These are phyloP conservation scores for Gracilaria gracilis DNA, from an alignment of 23 red algal genomes.

Conservation along the genomic window DNA sequence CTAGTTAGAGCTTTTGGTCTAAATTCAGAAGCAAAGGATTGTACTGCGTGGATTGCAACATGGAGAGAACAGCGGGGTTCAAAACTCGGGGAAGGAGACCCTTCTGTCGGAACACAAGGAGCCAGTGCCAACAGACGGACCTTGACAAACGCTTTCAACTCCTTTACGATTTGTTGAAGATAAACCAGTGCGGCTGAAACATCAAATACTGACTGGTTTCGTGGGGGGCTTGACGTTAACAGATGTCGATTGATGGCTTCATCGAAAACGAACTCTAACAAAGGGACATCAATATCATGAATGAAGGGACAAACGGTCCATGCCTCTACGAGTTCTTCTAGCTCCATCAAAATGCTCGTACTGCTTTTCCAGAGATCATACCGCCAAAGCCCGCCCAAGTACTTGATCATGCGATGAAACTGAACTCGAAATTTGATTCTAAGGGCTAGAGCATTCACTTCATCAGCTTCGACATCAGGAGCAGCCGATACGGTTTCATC, in stretches of 20 bases:
- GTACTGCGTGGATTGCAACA: constrained; percentile 48
- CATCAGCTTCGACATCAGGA: constrained; percentile 4
- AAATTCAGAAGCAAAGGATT: constrained; percentile 44
- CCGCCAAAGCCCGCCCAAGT: constrained; percentile 34
- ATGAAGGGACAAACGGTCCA: constrained; percentile 28
- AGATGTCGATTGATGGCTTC: constrained; percentile 66
- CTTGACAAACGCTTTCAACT: constrained; percentile 38
- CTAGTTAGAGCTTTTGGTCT: constrained; percentile 50
- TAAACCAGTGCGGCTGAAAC: constrained; percentile 41
- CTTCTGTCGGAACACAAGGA: background rate
- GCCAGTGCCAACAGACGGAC: constrained; percentile 20
- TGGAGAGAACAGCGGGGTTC: constrained; percentile 48
- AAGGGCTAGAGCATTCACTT: constrained; percentile 31
- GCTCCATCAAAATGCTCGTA: background rate
- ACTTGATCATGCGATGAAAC: constrained; percentile 58
- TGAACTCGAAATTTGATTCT: constrained; percentile 47
- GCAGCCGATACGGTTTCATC: constrained; percentile 1
- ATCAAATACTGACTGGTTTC: constrained; percentile 52
- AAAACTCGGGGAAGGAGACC: background rate
- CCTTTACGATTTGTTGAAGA: constrained; percentile 39
- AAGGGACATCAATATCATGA: constrained; percentile 18
- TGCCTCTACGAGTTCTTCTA: constrained; percentile 34
- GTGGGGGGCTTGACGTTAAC: constrained; percentile 59
- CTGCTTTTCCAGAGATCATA: constrained; percentile 14
- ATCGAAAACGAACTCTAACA: constrained; percentile 54